Base-by-base conservation (phyloP, 345 rosid genomes). In the Anacardium occidentale region DNA sequence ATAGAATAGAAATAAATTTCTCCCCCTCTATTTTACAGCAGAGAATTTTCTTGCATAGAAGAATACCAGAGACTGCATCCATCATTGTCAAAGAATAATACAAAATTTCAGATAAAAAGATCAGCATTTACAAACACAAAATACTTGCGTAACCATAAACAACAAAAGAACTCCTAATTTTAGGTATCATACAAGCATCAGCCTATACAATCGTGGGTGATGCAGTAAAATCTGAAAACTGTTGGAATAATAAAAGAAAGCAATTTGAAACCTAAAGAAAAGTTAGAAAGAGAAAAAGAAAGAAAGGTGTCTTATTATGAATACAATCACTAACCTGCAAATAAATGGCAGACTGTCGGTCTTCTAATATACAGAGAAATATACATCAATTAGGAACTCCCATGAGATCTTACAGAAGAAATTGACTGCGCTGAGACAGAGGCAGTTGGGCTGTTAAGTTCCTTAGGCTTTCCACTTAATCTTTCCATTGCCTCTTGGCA, bases 341-440 rank as follows among this genome's bases (percentile, higher is more conserved):
- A 77, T 69, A 59, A 37, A 53, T 37, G 24, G 52, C 25, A 42
- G 40, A 59, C 67, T 59, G 74, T 69, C 77, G 62, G 53, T 34
- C 3, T 59, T 72, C 83, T 63, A 74, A 78, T 85, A 70, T 83
- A 87, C 88, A 84, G 73, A 61, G 20, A 12, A 69, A 64, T 56
- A 60, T 52, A 53, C 57, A 63, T 42, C 22, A 67, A 61, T 85
- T 74, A 90, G 70, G 85, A 77, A 64, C 99, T 96, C 59, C 99
- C 95, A 57, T 90, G 97, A 26, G 99, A 93, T 79, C 97, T 85
- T 62, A 88, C 86, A 0, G 99, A 96, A 65, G 99, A 91, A 65
- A 93, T 90, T 63, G 99, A 96, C 58, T 93, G 99, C 18, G 99
- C 98, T 1, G 99, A 95, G 53, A 95, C 89, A 10, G 98, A 95